Evolutionary conservation across 2,329 filamentous ascomycete species (phyloP), one percentile per base, ranked within the genome.

Genomic region (Parascedosporium putredinis): DNA sequence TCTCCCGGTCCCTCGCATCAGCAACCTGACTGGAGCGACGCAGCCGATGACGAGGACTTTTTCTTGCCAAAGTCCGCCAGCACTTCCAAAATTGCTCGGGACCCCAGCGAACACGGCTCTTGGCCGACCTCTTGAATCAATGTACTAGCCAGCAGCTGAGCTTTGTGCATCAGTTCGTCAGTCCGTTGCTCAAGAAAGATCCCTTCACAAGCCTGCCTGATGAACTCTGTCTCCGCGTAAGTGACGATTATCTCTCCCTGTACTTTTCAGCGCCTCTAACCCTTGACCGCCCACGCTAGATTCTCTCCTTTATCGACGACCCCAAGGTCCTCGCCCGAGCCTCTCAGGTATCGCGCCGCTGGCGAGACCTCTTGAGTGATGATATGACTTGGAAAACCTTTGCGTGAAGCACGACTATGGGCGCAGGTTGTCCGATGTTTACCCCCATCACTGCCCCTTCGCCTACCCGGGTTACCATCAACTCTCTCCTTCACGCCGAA

Each of bases 381-480:
- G 93, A 98, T 65, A 90, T 96, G 68, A 95, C 93, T 1, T 98
- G 93, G 93, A 96, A 95, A 88, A 93, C 54, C 76, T 98, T 18
- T 97, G 91, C 64, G 88, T 94, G 56, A 96, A 95, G 67, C 91
- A 95, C 64, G 89, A 93, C 54, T 98, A 95, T 65, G 81, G 67
- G 65, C 73, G 78, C 40, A 71, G 74, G 51, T 63, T 79, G 49
- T 81, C 77, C 14, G 75, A 78, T 53, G 70, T 73, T 24, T 65
- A 68, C 6, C 36, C 43, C 36, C 12, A 16, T 38, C 10, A 9
- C 38, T 20, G 27, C 24, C 29, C 46, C 47, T 16, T 46, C 40
- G 3, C 48, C 48, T 29, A 50, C 48, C 34, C 40, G 40, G 7
- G 25, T 34, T 14, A 22, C 29, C 20, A 44, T 36, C 22, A 50